phyloP scores from a whole-genome alignment of 2,329 filamentous ascomycete species.

The Colletotrichum trifolii region DNA sequence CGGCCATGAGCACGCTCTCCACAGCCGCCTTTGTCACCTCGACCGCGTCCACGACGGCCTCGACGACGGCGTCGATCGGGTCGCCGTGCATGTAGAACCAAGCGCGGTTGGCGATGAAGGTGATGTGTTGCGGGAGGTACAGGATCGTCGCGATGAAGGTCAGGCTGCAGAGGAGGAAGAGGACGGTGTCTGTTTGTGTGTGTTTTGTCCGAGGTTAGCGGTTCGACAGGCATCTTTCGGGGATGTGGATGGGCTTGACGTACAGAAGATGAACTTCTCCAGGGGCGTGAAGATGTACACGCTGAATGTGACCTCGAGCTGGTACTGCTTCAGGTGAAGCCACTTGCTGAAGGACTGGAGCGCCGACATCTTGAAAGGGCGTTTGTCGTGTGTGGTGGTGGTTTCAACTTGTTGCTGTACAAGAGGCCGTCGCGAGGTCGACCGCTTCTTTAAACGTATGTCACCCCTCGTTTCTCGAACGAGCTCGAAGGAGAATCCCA shows the following conservation, averaged over 20 bases:
- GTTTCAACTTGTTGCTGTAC: neutral
- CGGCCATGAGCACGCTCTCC: conserved; percentile 44
- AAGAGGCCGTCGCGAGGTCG: too few relatives aligned
- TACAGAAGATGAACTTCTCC: conserved; percentile 98
- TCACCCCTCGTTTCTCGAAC: neutral
- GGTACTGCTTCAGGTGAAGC: conserved; percentile 95
- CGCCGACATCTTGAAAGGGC: conserved; percentile 44
- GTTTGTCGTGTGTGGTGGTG: neutral
- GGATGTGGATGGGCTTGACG: conserved; percentile 48
- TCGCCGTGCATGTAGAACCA: conserved; percentile 97
- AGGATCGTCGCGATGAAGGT: conserved; percentile 87
- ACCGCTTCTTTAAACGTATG: too few relatives aligned
- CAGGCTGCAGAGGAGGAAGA: conserved; percentile 90
- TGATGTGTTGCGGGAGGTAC: conserved; percentile 93
- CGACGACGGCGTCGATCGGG: conserved; percentile 65
- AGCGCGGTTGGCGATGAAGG: conserved; percentile 82
- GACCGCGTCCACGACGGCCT: conserved; percentile 73
- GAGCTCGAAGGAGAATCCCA: too few relatives aligned
- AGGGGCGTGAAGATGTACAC: conserved; percentile 97
- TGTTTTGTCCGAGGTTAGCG: conserved; percentile 49
- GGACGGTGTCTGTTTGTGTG: conserved; percentile 87
- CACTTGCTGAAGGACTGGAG: conserved; percentile 76
- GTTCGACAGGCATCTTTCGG: neutral
- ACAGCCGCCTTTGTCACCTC: conserved; percentile 56
- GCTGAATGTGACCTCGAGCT: conserved; percentile 96